Evolutionary conservation across 2,329 filamentous ascomycete species (phyloP).

Genomic region (Exophiala sp.): DNA sequence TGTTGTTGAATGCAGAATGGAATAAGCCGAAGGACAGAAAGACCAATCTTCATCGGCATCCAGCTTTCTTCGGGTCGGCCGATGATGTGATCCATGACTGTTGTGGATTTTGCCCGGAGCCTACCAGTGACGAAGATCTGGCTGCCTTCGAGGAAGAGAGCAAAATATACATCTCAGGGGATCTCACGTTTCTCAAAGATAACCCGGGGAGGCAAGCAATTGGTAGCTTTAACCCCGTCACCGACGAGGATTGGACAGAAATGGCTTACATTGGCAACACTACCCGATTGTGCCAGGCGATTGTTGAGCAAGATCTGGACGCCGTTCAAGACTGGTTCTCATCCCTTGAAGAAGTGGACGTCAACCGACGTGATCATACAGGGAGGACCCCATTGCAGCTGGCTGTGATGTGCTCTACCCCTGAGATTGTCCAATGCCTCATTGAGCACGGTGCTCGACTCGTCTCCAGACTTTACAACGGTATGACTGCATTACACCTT

Average conservation of each 20-base stretch:
- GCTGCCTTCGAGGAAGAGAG: conserved; percentile 64
- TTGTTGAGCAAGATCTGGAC: conserved; percentile 66
- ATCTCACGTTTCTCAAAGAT: conserved; percentile 68
- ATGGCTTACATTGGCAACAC: conserved; percentile 86
- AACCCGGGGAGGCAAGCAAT: conserved; percentile 72
- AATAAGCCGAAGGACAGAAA: conserved; percentile 69
- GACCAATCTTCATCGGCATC: conserved; percentile 74
- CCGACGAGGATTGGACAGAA: conserved; percentile 78
- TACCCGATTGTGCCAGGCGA: conserved; percentile 69
- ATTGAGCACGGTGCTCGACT: conserved; percentile 68
- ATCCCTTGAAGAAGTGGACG: conserved; percentile 59
- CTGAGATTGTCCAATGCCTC: conserved; percentile 63
- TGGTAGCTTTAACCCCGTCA: conserved; percentile 71
- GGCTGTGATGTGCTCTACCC: conserved; percentile 62
- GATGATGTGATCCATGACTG: conserved; percentile 73
- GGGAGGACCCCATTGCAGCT: conserved; percentile 74
- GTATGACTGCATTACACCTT: conserved; percentile 74
- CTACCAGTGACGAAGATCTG: conserved; percentile 64
- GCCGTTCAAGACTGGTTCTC: conserved; percentile 64
- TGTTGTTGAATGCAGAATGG: conserved; percentile 72
- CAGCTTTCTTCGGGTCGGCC: conserved; percentile 74
- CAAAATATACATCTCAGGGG: conserved; percentile 70
- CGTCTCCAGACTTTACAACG: conserved; percentile 69
- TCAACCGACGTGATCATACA: conserved; percentile 69
- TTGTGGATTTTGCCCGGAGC: conserved; percentile 69